These are phyloP conservation scores for Geotrichum phurueaensis DNA, from an alignment of 1,139 yeast species.

Conservation along the genomic window DNA sequence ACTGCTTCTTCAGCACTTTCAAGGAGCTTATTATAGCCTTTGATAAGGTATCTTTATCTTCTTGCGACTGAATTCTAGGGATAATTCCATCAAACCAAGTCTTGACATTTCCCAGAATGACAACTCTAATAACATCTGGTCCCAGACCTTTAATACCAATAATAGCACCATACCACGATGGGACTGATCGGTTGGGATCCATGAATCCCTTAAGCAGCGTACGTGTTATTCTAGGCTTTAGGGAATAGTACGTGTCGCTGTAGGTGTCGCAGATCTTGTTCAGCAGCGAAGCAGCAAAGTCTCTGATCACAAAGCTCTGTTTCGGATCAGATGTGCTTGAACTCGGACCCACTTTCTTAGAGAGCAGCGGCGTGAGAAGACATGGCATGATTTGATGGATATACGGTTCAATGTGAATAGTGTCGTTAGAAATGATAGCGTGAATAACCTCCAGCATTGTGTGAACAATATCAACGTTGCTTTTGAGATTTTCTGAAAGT, in stretches of 20 bases:
- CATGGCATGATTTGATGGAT: conserved; percentile 97
- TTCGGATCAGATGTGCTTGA: conserved; percentile 33
- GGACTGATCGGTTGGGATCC: conserved; percentile 71
- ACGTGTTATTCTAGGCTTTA: conserved; percentile 90
- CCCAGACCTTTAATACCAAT: conserved; percentile 82
- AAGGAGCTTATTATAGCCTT: conserved; percentile 33
- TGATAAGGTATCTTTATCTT: conserved; percentile 26
- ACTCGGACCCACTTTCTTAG: conserved; percentile 75
- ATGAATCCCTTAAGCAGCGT: conserved; percentile 85
- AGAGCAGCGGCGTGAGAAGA: conserved; percentile 77
- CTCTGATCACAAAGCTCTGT: conserved; percentile 51
- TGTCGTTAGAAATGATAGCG: conserved; percentile 75
- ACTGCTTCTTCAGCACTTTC: conserved; percentile 27
- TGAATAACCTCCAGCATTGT: conserved; percentile 88
- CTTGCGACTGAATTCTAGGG: conserved; percentile 26
- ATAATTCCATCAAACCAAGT: conserved; percentile 52
- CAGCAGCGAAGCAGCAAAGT: conserved; percentile 78
- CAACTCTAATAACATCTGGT: conserved; percentile 77
- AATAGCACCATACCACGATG: conserved; percentile 90
- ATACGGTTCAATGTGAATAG: conserved; percentile 89
- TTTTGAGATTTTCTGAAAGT: conserved; percentile 75
- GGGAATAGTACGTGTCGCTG: conserved; percentile 81
- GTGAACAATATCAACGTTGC: conserved; percentile 60
- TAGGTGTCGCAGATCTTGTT: conserved; percentile 71
- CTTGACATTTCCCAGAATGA: conserved; percentile 75